phyloP scores from a whole-genome alignment of 75 land plant species.

The Adiantum capillusveneris region DNA sequence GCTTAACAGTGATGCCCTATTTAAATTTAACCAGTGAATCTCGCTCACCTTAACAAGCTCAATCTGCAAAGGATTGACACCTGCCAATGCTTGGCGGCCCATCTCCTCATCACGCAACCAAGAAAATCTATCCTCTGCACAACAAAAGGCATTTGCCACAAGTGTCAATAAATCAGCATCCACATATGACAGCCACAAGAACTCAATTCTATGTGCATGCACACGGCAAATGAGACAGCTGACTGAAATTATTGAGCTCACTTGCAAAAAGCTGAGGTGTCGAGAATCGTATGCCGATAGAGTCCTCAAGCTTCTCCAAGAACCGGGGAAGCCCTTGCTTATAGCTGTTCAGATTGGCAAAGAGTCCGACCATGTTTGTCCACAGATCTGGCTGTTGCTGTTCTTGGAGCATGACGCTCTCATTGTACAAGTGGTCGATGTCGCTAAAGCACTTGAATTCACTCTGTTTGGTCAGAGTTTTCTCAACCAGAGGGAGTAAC shows the following conservation, averaged over 20 bases:
- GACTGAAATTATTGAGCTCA: too few relatives aligned
- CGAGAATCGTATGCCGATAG: neutral
- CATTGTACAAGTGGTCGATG: conserved; percentile 64
- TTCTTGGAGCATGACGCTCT: conserved; percentile 37
- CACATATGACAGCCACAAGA: too few relatives aligned
- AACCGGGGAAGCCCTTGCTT: neutral
- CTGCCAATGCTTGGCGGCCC: conserved; percentile 72
- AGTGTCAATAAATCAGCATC: neutral
- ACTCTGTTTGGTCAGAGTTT: conserved; percentile 31
- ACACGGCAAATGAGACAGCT: too few relatives aligned
- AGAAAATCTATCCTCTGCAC: conserved; percentile 46
- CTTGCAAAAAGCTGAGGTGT: conserved; percentile 1
- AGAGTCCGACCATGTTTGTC: neutral
- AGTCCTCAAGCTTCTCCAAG: conserved; percentile 1
- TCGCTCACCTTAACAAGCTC: conserved; percentile 45
- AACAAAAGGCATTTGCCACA: too few relatives aligned
- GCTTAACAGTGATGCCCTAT: too few relatives aligned
- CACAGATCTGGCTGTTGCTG: neutral
- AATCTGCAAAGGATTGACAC: conserved; percentile 73
- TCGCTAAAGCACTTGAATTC: conserved; percentile 61
- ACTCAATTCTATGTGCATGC: too few relatives aligned
- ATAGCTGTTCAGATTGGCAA: neutral
- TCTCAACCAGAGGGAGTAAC: conserved; percentile 52
- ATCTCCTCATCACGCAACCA: conserved; percentile 85
- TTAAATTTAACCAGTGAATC: too few relatives aligned